Base-by-base conservation (phyloP, 2,329 filamentous ascomycete species). In the Scleromitrula shiraiana region DNA sequence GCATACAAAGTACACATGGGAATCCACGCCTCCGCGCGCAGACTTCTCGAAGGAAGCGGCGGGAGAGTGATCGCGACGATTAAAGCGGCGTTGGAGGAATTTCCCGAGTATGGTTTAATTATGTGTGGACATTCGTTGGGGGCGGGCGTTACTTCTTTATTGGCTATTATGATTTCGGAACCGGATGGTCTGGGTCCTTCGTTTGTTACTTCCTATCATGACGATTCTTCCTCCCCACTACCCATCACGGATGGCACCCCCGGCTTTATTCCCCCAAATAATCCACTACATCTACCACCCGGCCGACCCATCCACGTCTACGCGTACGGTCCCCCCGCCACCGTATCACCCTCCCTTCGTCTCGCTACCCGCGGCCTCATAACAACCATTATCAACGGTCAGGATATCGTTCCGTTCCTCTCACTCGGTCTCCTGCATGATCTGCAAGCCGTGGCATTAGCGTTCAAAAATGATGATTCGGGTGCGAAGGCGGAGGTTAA, bases 251-350 rank as follows among this genome's bases (percentile, higher is more conserved):
- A 22, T 17, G 22, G 23, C 6, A 39, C 51, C 17, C 26, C 69
- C 2, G 47, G 50, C 14, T 51, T 41, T 7, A 43, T 52, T 19
- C 43, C 49, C 8, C 41, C 45, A 23, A 37, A 61, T 12, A n/a
- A n/a, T n/a, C n/a, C n/a, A n/a, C 65, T 79, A 26, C 73, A 70
- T 15, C 71, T 89, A 0, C 85, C 85, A 0, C 58, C 81, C 0
- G 79, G 81, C 14, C 76, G 85, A 0, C 81, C 83, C 3, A 83
- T 89, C 17, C 85, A 90, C 57, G 85, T 88, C 10, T 90, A 87
- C 61, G 82, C 85, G 6, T 90, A 88, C 61, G 85, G 85, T 0
- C 81, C 85, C 2, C 84, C 85, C 0, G 78, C 83, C 0, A 83
- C 82, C 12, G 79, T 89, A 75, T 86, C 83, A 0, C 73, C 82